phyloP scores from a whole-genome alignment of 2,329 filamentous ascomycete species.

The Exophiala aquamarina region DNA sequence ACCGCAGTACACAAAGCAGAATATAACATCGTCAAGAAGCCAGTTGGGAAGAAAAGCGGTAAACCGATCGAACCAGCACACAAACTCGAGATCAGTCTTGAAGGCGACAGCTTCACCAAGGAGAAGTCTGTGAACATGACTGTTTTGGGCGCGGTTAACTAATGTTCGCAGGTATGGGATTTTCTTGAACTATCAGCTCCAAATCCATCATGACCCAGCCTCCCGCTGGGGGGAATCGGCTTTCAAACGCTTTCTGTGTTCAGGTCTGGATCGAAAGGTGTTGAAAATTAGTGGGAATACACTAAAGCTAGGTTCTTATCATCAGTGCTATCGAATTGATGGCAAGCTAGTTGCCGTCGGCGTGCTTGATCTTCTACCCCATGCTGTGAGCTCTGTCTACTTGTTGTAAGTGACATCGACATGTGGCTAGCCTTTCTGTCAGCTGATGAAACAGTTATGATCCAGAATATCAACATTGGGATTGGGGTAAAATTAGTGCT shows the following conservation, averaged over 20 bases:
- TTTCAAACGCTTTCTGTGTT: constrained; percentile 50
- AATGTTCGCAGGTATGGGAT: constrained; percentile 39
- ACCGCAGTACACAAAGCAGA: constrained; percentile 45
- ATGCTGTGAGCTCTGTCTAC: constrained; percentile 51
- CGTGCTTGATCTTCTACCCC: constrained; percentile 48
- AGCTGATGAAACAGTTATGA: constrained; percentile 50
- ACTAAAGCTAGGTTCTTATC: constrained; percentile 49
- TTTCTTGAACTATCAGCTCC: constrained; percentile 48
- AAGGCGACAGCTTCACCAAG: constrained; percentile 47
- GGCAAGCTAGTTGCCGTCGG: constrained; percentile 50
- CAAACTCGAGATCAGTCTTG: constrained; percentile 49
- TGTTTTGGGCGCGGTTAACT: not conserved
- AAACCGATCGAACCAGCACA: constrained; percentile 48
- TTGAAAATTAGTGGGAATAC: constrained; percentile 37
- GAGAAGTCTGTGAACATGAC: constrained; percentile 39
- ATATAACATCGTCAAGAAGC: constrained; percentile 44
- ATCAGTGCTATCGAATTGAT: constrained; percentile 52
- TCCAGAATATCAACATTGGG: constrained; percentile 59
- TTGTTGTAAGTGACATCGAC: constrained; percentile 46
- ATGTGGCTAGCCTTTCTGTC: too few relatives aligned
- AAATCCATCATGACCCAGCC: constrained; percentile 46
- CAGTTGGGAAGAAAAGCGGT: constrained; percentile 45
- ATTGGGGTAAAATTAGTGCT: constrained; percentile 64
- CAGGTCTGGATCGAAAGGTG: constrained; percentile 42
- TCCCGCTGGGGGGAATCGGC: constrained; percentile 44